Evolutionary conservation across 2,329 filamentous ascomycete genomes (phyloP), one percentile per base, ranked within the genome.

Genomic region (Aspergillus fischeri): DNA sequence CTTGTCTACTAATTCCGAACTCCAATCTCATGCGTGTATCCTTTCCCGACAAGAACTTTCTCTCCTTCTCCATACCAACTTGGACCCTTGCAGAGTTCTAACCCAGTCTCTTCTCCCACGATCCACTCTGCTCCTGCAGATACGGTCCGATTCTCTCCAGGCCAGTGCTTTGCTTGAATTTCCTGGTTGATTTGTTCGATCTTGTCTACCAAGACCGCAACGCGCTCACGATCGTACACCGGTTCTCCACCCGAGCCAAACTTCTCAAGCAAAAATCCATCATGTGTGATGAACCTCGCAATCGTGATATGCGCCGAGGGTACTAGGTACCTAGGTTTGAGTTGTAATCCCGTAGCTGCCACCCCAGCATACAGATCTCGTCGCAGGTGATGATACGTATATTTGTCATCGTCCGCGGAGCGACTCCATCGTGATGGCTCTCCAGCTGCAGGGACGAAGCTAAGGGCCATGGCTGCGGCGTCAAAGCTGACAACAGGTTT

Each of bases 251-350:
- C 81, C 41, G 32, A 14, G 5, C 48, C 24, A n/a, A 81, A 66
- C 4, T 66, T 61, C 1, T 71, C 70, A 41, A 69, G 66, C 42
- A 63, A 54, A 57, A 81, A 78, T 47, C 92, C 90, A 11, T 80
- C 77, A 44, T 85, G 81, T 9, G 80, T 82, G 47, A 96, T 81
- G 70, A 94, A 97, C 3, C 93, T 81, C 0, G 84, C 92, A 56
- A 97, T 83, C 0, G 93, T 97, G 68, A 97, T 83, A 76, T 97
- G 93, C 17, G 91, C 91, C 49, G 89, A 93, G 1, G 92, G 92
- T 2, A 96, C 91, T 25, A 92, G 86, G 71, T 97, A 97, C 56
- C 93, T 82, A 53, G 89, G 90, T 24, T 81, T 87, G 35, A 96
- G 81, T 17, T 82, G 76, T n/a, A 93, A 78, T 1, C 89, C 90